Percentiles rank a stretch among this genome's conserved stretches.
These are phyloP conservation scores for Rugonectria rugulosa DNA, from an alignment of 2,329 filamentous ascomycete species.

Conservation along the genomic window DNA sequence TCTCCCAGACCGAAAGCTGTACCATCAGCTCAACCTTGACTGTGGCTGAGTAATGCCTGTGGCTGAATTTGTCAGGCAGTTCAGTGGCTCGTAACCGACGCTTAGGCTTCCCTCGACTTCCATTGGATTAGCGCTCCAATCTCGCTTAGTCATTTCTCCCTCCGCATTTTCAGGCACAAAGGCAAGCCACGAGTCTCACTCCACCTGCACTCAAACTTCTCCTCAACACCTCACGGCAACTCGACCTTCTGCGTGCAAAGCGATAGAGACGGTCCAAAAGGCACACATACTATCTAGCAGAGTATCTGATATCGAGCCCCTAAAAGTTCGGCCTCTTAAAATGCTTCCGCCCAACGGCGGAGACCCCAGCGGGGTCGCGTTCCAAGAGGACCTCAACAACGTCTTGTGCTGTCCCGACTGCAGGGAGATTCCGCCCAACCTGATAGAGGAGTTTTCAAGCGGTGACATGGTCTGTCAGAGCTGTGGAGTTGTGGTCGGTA, in stretches of 20 bases:
- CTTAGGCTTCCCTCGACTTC: too few relatives aligned
- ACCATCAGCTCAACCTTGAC: too few relatives aligned
- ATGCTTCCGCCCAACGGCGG: conserved; percentile 54
- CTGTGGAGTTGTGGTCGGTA: conserved; percentile 89
- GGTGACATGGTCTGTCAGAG: conserved; percentile 93
- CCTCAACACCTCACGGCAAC: background rate
- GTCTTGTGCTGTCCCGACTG: conserved; percentile 90
- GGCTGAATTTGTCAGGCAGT: conserved; percentile 14
- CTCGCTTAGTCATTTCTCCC: conserved; percentile 9
- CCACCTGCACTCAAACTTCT: conserved; percentile 5
- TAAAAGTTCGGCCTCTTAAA: conserved; percentile 53
- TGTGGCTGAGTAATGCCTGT: too few relatives aligned
- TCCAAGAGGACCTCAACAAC: conserved; percentile 86
- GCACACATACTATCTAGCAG: conserved; percentile 51
- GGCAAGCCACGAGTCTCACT: conserved; percentile 22
- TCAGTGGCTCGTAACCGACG: too few relatives aligned
- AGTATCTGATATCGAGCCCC: conserved; percentile 51
- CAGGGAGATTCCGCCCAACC: conserved; percentile 87
- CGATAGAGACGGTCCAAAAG: too few relatives aligned
- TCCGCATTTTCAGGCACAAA: conserved; percentile 25
- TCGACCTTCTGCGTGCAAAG: too few relatives aligned
- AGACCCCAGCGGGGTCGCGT: conserved; percentile 51
- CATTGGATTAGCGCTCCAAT: conserved; percentile 25
- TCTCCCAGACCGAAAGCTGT: too few relatives aligned
- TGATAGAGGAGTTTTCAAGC: conserved; percentile 90